Percentiles rank a stretch among this genome's conserved stretches.
These are phyloP conservation scores for Amphirosellinia nigrospora DNA, from an alignment of 495 filamentous ascomycete species.

Conservation along the genomic window DNA sequence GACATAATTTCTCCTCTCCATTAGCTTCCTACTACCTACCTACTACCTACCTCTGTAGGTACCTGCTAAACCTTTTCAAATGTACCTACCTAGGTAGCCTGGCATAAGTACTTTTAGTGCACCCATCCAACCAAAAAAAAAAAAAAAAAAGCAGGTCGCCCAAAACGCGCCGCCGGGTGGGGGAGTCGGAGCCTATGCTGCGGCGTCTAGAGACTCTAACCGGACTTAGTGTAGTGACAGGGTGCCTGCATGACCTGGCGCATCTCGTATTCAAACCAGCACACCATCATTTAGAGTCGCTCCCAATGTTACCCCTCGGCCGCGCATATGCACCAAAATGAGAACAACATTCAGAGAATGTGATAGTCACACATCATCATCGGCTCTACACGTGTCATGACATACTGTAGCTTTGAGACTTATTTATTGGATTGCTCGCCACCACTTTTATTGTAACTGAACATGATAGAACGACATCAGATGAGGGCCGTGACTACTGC, in stretches of 20 bases:
- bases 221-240: not conserved
- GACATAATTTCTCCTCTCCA: too few relatives aligned
- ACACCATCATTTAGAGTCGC: not conserved
- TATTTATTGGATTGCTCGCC: too few relatives aligned
- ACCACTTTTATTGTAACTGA: too few relatives aligned
- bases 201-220: not conserved
- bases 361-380: conserved; percentile 1
- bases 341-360: not conserved
- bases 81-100: not conserved
- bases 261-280: conserved; percentile 9
- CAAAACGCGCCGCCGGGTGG: not conserved
- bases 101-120: not conserved
- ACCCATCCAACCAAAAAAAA: too few relatives aligned
- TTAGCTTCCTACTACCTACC: too few relatives aligned
- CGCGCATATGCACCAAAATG: conserved; percentile 13
- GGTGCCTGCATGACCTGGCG: not conserved
- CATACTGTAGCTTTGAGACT: too few relatives aligned
- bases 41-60: too few relatives aligned
- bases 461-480: not conserved
- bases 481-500: not conserved
- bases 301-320: conserved; percentile 10
- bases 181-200: not conserved
- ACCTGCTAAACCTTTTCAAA: too few relatives aligned
- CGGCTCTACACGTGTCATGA: too few relatives aligned
- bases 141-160: too few relatives aligned